Conservation (phyloP, 371 early-diverging fungal genomes). For the Umbelopsis sp. region DNA sequence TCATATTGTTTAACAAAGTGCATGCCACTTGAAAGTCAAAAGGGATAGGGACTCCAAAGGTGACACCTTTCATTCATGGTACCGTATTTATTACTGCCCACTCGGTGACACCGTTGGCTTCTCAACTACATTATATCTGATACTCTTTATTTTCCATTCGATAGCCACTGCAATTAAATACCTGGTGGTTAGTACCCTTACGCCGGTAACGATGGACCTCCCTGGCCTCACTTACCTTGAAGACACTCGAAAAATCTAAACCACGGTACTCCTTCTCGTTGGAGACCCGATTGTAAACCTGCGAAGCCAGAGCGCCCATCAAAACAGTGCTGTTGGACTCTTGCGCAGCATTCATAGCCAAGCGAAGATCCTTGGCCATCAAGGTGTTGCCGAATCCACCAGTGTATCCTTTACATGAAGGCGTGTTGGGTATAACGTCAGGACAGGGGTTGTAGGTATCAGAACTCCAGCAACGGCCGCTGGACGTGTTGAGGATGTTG, state of each 20-base stretch:
- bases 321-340: conserved; percentile 71
- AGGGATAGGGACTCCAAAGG: too few relatives aligned
- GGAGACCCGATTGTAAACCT: conserved; percentile 77
- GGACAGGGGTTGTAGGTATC: conserved; percentile 94
- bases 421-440: conserved; percentile 79
- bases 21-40: too few relatives aligned
- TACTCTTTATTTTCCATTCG: background rate
- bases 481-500: conserved; percentile 84
- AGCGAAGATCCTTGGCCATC: conserved; percentile 94
- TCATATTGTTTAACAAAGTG: too few relatives aligned
- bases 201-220: background rate
- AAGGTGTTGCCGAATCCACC: conserved; percentile 91
- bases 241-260: conserved; percentile 80
- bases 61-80: too few relatives aligned
- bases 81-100: background rate
- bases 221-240: conserved; percentile 47
- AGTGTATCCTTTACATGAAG: conserved; percentile 82
- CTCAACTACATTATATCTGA: background rate
- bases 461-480: conserved; percentile 92
- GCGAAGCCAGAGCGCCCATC: conserved; percentile 77
- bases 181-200: background rate
- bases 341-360: conserved; percentile 89
- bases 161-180: background rate
- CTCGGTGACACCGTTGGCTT: too few relatives aligned
- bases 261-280: conserved; percentile 57